A percentile compares a stretch with the other conserved stretches of the same genome.
phyloP scores from a whole-genome alignment of 768 basidiomycete genomes.

The Hypholoma fasciculare region DNA sequence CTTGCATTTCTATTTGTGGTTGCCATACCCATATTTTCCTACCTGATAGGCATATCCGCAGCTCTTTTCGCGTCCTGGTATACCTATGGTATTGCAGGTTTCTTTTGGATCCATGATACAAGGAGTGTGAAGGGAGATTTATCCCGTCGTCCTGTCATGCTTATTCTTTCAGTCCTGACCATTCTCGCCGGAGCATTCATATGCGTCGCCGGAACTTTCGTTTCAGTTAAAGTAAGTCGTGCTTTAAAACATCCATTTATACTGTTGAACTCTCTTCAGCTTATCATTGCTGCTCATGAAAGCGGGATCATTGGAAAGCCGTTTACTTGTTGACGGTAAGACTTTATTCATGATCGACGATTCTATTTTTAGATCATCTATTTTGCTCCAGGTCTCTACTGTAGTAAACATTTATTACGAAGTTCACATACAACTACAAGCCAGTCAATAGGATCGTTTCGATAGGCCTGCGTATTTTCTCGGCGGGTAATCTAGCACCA shows the following conservation, averaged over 20 bases:
- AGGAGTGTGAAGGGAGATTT: not conserved
- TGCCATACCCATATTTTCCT: slow-evolving; percentile 7
- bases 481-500: too few relatives aligned
- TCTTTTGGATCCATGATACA: slow-evolving; percentile 8
- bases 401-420: too few relatives aligned
- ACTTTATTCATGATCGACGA: too few relatives aligned
- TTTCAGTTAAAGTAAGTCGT: slow-evolving; percentile 3
- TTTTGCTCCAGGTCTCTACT: too few relatives aligned
- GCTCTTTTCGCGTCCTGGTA: slow-evolving; percentile 8
- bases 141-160: not conserved
- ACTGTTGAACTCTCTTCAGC: not conserved
- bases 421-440: too few relatives aligned
- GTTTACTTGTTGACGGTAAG: slow-evolving; percentile 1
- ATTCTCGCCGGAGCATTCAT: slow-evolving; percentile 7
- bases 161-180: slow-evolving; percentile 1
- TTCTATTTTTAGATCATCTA: too few relatives aligned
- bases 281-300: slow-evolving; percentile 5
- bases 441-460: too few relatives aligned
- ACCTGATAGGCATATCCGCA: slow-evolving; percentile 5
- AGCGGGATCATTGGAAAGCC: slow-evolving; percentile 7
- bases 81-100: slow-evolving; percentile 8
- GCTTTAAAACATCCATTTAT: not conserved
- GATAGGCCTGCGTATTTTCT: too few relatives aligned
- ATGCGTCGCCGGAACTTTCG: slow-evolving; percentile 7
- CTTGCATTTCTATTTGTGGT: slow-evolving; percentile 6